Base-by-base conservation (phyloP, 129 eudicot genomes). In the Erigeron canadensis region DNA sequence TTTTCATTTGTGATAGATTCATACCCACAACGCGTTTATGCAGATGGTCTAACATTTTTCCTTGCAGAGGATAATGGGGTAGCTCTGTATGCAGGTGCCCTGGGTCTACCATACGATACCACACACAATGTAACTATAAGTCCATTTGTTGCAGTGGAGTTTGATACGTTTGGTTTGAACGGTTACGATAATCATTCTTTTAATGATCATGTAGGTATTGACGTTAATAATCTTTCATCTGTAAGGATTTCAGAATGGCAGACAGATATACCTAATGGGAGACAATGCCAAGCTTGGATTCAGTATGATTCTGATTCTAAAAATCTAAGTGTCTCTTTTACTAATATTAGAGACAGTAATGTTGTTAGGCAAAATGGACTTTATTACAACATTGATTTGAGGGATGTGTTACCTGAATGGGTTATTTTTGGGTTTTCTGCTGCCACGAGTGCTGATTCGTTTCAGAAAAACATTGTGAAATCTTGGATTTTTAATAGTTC, bases 381-480 rank as follows among this genome's bases (percentile, higher is more conserved):
- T 17, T 5, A 22, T 65, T 70, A 72, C 72, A 22, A 42, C 1
- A 69, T 85, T 82, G 83, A 85, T 70, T 74, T 85, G 1, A 64
- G 81, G 41, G 10, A 40, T 1, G 69, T 15, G 42, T 41, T 81
- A 66, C 79, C 81, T 0, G 86, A 81, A 56, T 67, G 79, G 81
- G 82, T 85, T 37, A 57, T 70, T 28, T 74, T 84, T 10, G 86
- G 86, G 45, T 81, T 84, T 56, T 51, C 84, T 16, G 84, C 84
- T 1, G 57, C 84, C 7, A 78, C 79, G 8, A 72, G 77, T 2
- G 2, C 34, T 38, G 1, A 5, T 23, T 12, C 0, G 0, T 62
- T 12, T 5, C 63, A 71, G 64, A 74, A 28, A 41, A 76, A 74
- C 41, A 72, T 12, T 5, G 37, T 84, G 4, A 47, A 47, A 76